Percentiles rank a stretch among this genome's conserved stretches.
Evolutionary conservation across 2,329 filamentous ascomycete genomes (phyloP).

Genomic region (Periglandula ipomoeae): DNA sequence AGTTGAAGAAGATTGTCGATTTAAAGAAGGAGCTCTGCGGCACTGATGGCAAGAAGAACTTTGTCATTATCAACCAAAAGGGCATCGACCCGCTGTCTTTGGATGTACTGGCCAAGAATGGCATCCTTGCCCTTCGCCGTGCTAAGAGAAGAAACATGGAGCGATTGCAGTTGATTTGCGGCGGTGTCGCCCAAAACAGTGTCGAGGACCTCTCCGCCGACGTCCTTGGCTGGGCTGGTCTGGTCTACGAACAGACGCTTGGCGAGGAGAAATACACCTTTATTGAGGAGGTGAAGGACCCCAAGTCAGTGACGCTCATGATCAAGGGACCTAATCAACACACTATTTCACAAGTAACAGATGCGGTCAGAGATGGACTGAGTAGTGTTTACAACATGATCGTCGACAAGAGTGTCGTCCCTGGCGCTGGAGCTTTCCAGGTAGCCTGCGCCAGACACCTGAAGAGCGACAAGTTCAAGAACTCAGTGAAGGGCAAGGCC

Average conservation of each 20-base stretch:
- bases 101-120: conserved; percentile 95
- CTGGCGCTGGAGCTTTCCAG: conserved; percentile 92
- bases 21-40: conserved; percentile 97
- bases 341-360: conserved; percentile 93
- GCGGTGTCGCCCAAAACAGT: conserved; percentile 86
- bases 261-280: conserved; percentile 99
- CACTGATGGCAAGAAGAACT: conserved; percentile 84
- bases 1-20: conserved; percentile 94
- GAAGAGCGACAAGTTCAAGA: conserved; percentile 75
- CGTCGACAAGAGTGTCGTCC: conserved; percentile 92
- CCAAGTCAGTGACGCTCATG: conserved; percentile 92
- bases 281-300: conserved; percentile 95
- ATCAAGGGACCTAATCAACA: conserved; percentile 98
- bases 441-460: conserved; percentile 84
- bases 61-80: conserved; percentile 98
- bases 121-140: conserved; percentile 85
- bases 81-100: conserved; percentile 94
- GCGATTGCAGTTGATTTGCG: conserved; percentile 87
- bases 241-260: conserved; percentile 93
- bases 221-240: conserved; percentile 87
- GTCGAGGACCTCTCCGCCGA: conserved; percentile 87
- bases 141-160: conserved; percentile 99
- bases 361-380: conserved; percentile 89
- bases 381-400: conserved; percentile 99
- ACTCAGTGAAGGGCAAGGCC: conserved; percentile 93